A percentile compares a stretch with the other conserved stretches of the same genome.
These are phyloP conservation scores for Psilocybe cyanescens DNA, from an alignment of 768 basidiomycete species.

Conservation along the genomic window DNA sequence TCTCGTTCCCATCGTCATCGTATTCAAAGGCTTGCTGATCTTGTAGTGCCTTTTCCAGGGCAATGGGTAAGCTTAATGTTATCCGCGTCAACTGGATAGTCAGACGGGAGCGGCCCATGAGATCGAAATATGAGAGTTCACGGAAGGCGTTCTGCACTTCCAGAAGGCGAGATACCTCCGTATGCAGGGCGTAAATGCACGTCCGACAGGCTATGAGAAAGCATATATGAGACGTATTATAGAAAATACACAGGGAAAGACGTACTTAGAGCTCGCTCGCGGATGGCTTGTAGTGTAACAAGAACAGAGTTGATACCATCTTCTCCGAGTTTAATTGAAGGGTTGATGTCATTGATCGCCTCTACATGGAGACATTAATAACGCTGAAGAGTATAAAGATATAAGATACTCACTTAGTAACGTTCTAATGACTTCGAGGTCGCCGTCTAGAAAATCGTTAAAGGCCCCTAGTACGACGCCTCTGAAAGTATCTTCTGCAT, in stretches of 20 bases:
- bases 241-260: constrained; percentile 25
- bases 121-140: constrained; percentile 76
- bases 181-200: constrained; percentile 73
- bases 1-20: constrained; percentile 9
- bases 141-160: constrained; percentile 82
- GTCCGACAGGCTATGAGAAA: constrained; percentile 66
- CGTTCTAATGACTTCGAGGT: constrained; percentile 82
- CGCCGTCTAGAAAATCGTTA: constrained; percentile 84
- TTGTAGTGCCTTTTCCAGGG: constrained; percentile 69
- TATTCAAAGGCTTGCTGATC: constrained; percentile 40
- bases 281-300: constrained; percentile 65
- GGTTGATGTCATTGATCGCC: constrained; percentile 80
- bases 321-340: constrained; percentile 74
- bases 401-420: constrained; percentile 62
- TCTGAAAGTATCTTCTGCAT: constrained; percentile 81
- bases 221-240: constrained; percentile 2
- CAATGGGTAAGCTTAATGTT: constrained; percentile 74
- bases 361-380: constrained; percentile 39
- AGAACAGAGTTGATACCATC: constrained; percentile 82
- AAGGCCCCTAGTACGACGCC: constrained; percentile 76
- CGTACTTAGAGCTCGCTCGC: constrained; percentile 77
- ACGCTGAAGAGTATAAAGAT: background rate
- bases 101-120: constrained; percentile 74
- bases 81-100: constrained; percentile 80
- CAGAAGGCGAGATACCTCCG: constrained; percentile 75